phyloP scores from a whole-genome alignment of 805 yeast species.

The Tetrapisispora arboricola region DNA sequence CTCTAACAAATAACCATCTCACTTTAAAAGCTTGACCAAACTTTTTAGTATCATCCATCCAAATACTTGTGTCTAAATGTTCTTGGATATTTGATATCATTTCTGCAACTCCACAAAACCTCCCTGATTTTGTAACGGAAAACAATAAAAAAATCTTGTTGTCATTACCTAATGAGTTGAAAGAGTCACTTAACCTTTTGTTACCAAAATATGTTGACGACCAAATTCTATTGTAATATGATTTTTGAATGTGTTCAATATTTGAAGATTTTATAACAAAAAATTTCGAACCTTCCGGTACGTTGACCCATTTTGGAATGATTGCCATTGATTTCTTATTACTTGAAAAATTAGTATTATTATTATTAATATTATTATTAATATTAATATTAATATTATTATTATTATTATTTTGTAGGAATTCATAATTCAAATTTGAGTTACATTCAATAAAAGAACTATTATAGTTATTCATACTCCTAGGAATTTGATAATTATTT shows the following conservation, averaged over 20 bases:
- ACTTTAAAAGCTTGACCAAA: conserved; percentile 47
- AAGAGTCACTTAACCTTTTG: conserved; percentile 40
- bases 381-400: no score
- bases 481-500: not conserved
- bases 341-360: no score
- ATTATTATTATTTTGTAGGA: no score
- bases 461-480: not conserved
- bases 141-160: conserved; percentile 40
- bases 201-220: conserved; percentile 51
- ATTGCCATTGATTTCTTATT: conserved; percentile 7
- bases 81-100: conserved; percentile 32
- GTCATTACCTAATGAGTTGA: conserved; percentile 6
- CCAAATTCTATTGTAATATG: conserved; percentile 44
- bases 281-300: conserved; percentile 29
- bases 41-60: conserved; percentile 37
- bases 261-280: conserved; percentile 49
- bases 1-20: conserved; percentile 43
- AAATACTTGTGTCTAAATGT: conserved; percentile 29
- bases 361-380: not conserved
- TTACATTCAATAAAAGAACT: no score
- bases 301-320: conserved; percentile 19
- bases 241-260: conserved; percentile 38
- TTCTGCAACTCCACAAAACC: conserved; percentile 49
- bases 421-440: no score
- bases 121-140: conserved; percentile 49